A percentile compares a stretch with the other conserved stretches of the same genome.
Evolutionary conservation across 2,329 filamentous ascomycete genomes (phyloP).

Genomic region (Exophiala mesophila): DNA sequence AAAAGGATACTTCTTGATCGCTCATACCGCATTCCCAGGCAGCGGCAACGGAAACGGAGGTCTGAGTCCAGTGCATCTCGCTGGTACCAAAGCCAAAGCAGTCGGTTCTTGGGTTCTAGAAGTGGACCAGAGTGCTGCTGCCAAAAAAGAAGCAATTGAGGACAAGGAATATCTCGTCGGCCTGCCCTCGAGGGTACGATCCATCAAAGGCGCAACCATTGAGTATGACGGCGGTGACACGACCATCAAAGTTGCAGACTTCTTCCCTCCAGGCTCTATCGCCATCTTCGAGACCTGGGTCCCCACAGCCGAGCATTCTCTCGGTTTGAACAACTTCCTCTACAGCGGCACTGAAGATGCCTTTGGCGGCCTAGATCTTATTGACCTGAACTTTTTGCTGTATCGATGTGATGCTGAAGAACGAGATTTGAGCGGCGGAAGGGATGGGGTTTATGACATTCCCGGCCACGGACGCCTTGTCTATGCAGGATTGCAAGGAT

Average conservation of each 20-base stretch:
- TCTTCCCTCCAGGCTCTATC: conserved; percentile 90
- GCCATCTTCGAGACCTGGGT: conserved; percentile 96
- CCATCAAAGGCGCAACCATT: conserved; percentile 68
- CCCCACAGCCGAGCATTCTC: conserved; percentile 75
- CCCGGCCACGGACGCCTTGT: conserved; percentile 79
- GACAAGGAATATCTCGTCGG: conserved; percentile 72
- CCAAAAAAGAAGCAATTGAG: conserved; percentile 57
- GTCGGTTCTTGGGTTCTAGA: conserved; percentile 90
- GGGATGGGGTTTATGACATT: conserved; percentile 83
- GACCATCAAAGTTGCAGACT: conserved; percentile 71
- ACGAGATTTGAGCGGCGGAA: conserved; percentile 68
- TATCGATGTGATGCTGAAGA: conserved; percentile 92
- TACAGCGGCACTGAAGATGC: conserved; percentile 74
- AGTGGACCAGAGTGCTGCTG: conserved; percentile 71
- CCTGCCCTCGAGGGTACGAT: conserved; percentile 74
- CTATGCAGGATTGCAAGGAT: conserved; percentile 95
- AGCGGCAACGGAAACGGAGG: conserved; percentile 79
- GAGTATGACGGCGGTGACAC: conserved; percentile 70
- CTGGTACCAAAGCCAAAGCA: conserved; percentile 77
- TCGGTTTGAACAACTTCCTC: conserved; percentile 79
- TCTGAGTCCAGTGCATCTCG: conserved; percentile 72
- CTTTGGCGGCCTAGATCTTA: conserved; percentile 67
- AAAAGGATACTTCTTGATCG: conserved; percentile 91
- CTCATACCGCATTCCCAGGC: conserved; percentile 91
- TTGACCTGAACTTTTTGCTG: conserved; percentile 85